Conservation (phyloP, 2,329 filamentous ascomycete species). For the Penicillium sp. region DNA sequence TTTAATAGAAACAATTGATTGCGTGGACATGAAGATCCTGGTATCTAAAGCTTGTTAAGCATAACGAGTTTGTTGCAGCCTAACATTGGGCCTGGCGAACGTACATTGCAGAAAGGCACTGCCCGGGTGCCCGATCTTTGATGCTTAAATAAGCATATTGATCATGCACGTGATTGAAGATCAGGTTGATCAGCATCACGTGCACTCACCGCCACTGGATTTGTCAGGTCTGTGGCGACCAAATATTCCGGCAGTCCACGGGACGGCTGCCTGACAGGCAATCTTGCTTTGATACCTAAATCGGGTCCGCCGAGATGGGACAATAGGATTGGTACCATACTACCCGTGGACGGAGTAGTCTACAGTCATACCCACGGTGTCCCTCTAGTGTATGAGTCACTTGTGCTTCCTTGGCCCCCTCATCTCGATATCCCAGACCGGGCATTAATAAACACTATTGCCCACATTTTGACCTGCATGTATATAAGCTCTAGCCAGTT, state of each 20-base stretch:
- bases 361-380: slow-evolving; percentile 4
- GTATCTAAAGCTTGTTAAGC: not conserved
- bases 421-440: not conserved
- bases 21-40: not conserved
- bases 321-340: slow-evolving; percentile 2
- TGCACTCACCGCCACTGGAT: slow-evolving; percentile 9
- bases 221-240: slow-evolving; percentile 9
- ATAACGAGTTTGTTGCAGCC: slow-evolving; percentile 7
- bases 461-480: slow-evolving; percentile 12
- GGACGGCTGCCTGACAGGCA: slow-evolving; percentile 10
- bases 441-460: slow-evolving; percentile 2
- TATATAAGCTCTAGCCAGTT: slow-evolving; percentile 10
- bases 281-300: slow-evolving; percentile 10
- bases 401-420: slow-evolving; percentile 2
- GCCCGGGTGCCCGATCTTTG: slow-evolving; percentile 3
- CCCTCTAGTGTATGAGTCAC: slow-evolving; percentile 8
- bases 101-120: slow-evolving; percentile 6
- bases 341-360: not conserved
- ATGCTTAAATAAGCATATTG: slow-evolving; percentile 3
- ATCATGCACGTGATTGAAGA: not conserved
- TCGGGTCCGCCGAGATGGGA: not conserved
- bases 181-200: not conserved
- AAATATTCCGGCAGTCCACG: not conserved
- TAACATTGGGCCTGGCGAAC: slow-evolving; percentile 6
- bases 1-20: slow-evolving; percentile 2